A percentile compares a stretch with the other conserved stretches of the same genome.
phyloP scores from a whole-genome alignment of 495 filamentous ascomycete genomes.

The Apiosordaria backusii region DNA sequence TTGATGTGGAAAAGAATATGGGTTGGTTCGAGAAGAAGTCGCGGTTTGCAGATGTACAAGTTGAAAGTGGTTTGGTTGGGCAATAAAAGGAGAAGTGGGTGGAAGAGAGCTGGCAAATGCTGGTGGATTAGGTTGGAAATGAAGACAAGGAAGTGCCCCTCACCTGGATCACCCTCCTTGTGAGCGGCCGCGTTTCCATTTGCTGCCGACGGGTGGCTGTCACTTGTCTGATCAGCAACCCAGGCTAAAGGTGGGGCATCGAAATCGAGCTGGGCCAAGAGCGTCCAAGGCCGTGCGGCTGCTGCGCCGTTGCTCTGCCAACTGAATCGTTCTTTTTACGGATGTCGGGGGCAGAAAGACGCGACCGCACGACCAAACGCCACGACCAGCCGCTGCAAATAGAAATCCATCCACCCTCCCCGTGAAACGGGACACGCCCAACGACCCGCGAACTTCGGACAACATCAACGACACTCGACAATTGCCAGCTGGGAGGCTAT shows the following conservation, averaged over 20 bases:
- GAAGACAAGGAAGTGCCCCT: constrained; percentile 31
- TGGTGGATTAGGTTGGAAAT: constrained; percentile 28
- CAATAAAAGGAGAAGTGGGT: constrained; percentile 17
- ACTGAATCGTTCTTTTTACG: constrained; percentile 11
- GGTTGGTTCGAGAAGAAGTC: constrained; percentile 18
- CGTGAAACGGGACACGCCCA: not conserved
- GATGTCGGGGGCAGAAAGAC: constrained; percentile 2
- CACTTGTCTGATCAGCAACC: constrained; percentile 31
- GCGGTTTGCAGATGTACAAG: constrained; percentile 16
- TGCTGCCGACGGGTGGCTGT: constrained; percentile 26
- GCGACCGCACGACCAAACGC: constrained; percentile 4
- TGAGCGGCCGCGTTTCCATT: constrained; percentile 28
- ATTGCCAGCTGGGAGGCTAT: constrained; percentile 18
- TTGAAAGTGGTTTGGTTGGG: constrained; percentile 18
- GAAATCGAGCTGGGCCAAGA: not conserved
- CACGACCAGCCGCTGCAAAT: constrained; percentile 2
- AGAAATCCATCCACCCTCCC: not conserved
- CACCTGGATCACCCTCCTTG: constrained; percentile 14
- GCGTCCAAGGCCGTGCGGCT: constrained; percentile 8
- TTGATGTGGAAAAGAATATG: constrained; percentile 5
- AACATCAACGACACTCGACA: not conserved
- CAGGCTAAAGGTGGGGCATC: constrained; percentile 29
- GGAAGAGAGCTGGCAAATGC: constrained; percentile 21
- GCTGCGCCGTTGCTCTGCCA: constrained; percentile 26
- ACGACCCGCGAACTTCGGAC: not conserved